phyloP scores from a whole-genome alignment of 768 basidiomycete genomes.

The Psilocybe cyanescens region DNA sequence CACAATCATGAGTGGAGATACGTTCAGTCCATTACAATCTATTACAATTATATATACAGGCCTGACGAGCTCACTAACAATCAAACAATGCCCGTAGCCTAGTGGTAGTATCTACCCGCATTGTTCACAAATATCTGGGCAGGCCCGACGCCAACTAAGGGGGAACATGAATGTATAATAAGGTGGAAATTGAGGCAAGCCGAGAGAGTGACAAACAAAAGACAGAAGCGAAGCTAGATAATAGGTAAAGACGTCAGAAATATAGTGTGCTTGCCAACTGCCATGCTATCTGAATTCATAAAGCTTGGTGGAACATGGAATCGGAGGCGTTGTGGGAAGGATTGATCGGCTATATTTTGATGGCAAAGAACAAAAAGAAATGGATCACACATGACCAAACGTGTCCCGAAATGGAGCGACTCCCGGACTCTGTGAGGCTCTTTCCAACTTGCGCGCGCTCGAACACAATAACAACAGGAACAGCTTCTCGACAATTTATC shows the following conservation, averaged over 20 bases:
- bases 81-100: too few relatives aligned
- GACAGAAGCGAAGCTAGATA: neutral
- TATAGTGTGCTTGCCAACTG: neutral
- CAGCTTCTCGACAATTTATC: constrained; percentile 4
- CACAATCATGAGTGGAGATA: too few relatives aligned
- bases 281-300: neutral
- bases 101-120: neutral
- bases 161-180: neutral
- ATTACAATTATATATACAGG: too few relatives aligned
- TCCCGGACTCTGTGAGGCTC: constrained; percentile 18
- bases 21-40: too few relatives aligned
- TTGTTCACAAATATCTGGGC: neutral
- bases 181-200: neutral
- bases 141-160: neutral
- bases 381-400: constrained; percentile 21
- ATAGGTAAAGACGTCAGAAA: neutral
- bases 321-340: constrained; percentile 7
- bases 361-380: constrained; percentile 27
- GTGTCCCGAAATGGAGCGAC: constrained; percentile 18
- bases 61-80: too few relatives aligned
- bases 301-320: neutral
- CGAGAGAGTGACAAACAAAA: neutral
- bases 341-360: constrained; percentile 13
- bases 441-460: constrained; percentile 12
- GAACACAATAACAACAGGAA: constrained; percentile 23